Evolutionary conservation across 2,329 filamentous ascomycete genomes (phyloP), one percentile per base, ranked within the genome.

Genomic region (Colletotrichum brevisporum): DNA sequence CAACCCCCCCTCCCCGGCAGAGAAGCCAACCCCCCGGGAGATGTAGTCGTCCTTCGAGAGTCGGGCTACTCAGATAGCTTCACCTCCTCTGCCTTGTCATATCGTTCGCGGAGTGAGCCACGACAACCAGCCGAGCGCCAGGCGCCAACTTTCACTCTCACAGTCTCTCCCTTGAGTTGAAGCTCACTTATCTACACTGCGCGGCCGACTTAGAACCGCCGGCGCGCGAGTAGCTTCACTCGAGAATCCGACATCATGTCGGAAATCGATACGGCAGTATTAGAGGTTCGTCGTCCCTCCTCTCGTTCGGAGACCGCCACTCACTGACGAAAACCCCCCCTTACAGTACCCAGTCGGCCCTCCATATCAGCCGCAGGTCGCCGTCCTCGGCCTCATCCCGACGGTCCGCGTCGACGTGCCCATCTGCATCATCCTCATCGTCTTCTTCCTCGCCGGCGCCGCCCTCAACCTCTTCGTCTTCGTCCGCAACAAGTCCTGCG

Each of bases 361-460:
- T 69, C 81, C 81, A 0, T 82, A 82, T 67, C 73, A 76, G 5
- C 82, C 84, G 2, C 75, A 72, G 13, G 79, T 74, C 13, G 89
- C 90, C 50, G 74, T 76, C 16, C 78, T 90, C 18, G 91, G 91
- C 66, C 88, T 90, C 26, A 72, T 80, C 8, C 92, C 93, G 2
- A 86, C 83, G 1, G 75, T 84, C 4, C 71, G 75, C 3, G 80
- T 91, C 71, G 92, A 95, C 76, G 84, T 90, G 8, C 90, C 92
- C 45, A 84, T 94, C 76, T 88, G 83, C 70, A 83, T 86, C 60
- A 85, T 93, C 65, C 87, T 94, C 71, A 77, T 94, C 15, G 76
- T 79, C 48, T 76, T 92, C 64, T 92, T 90, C 78, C 68, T 87
- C 41, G 45, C 75, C 54, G 84, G 81, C n/a, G 90, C 87, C 8